These are phyloP conservation scores for Santalum album DNA, from an alignment of 164 flowering plant genomes.

Conservation along the genomic window DNA sequence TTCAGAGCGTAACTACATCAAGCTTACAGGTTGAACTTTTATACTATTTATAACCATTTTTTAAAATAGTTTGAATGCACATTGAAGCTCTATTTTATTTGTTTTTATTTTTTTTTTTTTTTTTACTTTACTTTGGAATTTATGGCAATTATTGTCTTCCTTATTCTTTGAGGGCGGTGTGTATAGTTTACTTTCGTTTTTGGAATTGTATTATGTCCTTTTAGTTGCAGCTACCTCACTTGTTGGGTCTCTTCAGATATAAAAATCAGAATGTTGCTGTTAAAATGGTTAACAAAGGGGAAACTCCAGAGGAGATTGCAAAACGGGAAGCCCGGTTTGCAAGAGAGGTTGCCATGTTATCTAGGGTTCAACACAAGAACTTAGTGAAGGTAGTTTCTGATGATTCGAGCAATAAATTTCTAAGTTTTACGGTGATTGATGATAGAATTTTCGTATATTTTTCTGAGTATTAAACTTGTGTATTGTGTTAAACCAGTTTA, in stretches of 20 bases:
- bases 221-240: background rate
- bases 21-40: no score
- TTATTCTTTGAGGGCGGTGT: background rate
- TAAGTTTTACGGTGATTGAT: no score
- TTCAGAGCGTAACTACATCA: no score
- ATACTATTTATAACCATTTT: no score
- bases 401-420: no score
- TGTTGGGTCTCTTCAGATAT: conserved; percentile 37
- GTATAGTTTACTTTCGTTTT: background rate
- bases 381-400: conserved; percentile 75
- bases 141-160: no score
- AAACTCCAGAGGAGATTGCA: conserved; percentile 73
- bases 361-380: conserved; percentile 91
- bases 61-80: no score
- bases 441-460: background rate
- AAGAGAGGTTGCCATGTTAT: conserved; percentile 85
- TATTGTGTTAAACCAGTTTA: conserved; percentile 38
- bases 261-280: conserved; percentile 84
- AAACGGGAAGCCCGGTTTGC: conserved; percentile 63
- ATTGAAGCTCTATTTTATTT: no score
- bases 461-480: no score
- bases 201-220: no score
- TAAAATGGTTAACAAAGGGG: conserved; percentile 78
- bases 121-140: no score
- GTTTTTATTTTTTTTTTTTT: no score